These are phyloP conservation scores for Cardamine resedifolia DNA, from an alignment of 345 rosid species.

Conservation along the genomic window DNA sequence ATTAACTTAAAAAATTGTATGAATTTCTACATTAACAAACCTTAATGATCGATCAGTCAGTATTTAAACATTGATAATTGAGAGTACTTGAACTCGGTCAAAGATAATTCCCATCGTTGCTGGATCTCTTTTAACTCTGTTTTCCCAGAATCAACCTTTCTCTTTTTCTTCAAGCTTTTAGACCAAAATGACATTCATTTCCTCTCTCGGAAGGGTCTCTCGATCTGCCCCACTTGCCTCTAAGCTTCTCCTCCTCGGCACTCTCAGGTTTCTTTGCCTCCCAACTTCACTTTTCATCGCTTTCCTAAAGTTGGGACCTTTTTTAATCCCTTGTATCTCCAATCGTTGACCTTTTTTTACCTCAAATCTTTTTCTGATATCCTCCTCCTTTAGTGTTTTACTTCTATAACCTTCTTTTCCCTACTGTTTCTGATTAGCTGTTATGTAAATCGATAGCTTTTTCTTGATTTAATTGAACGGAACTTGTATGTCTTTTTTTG, in stretches of 20 bases:
- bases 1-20: background rate
- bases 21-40: too few species aligned
- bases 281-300: background rate
- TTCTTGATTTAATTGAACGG: background rate
- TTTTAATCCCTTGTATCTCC: too few species aligned
- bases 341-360: background rate
- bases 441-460: background rate
- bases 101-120: background rate
- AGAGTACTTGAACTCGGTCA: constrained; percentile 23
- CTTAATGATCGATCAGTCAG: background rate
- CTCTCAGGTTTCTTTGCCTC: constrained; percentile 57
- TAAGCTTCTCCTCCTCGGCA: constrained; percentile 59
- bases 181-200: constrained; percentile 47
- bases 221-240: constrained; percentile 48
- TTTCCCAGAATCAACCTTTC: background rate
- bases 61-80: background rate
- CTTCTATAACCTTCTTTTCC: background rate
- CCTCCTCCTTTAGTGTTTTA: too few species aligned
- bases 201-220: constrained; percentile 63
- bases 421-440: background rate
- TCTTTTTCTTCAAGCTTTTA: background rate
- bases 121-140: background rate
- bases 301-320: constrained; percentile 7
- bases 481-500: background rate
- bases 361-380: background rate